Percentiles rank a stretch among this genome's conserved stretches.
phyloP scores from a whole-genome alignment of 805 yeast species.

The Candida railenensis region DNA sequence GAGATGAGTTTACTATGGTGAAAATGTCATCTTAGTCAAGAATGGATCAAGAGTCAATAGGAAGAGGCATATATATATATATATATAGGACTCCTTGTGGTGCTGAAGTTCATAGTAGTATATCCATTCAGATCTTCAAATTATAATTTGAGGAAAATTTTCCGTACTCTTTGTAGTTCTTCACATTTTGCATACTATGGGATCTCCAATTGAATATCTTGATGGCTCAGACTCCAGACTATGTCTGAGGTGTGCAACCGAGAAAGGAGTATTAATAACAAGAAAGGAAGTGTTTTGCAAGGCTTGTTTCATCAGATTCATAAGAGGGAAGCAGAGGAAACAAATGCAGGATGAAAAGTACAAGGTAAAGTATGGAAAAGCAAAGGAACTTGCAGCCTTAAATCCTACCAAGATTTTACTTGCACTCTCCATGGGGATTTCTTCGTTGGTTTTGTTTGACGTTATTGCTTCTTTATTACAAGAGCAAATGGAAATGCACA shows the following conservation, averaged over 20 bases:
- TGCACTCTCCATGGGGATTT: constrained; percentile 63
- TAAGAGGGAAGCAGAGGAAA: constrained; percentile 78
- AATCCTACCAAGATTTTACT: constrained; percentile 47
- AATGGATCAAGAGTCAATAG: too few species aligned
- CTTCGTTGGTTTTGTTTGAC: constrained; percentile 70
- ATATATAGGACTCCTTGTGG: too few species aligned
- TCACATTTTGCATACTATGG: not conserved
- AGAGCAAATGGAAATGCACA: constrained; percentile 61
- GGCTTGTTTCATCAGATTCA: constrained; percentile 67
- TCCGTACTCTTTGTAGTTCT: too few species aligned
- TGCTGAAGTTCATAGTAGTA: too few species aligned
- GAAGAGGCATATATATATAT: too few species aligned
- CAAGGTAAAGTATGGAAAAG: constrained; percentile 61
- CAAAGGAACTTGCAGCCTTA: constrained; percentile 13
- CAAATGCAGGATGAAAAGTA: constrained; percentile 70
- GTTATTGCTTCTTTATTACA: constrained; percentile 57
- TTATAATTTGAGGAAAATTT: too few species aligned
- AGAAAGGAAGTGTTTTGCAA: constrained; percentile 68
- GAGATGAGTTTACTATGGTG: not conserved
- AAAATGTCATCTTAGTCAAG: too few species aligned
- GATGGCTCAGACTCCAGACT: constrained; percentile 1
- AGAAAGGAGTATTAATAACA: constrained; percentile 43
- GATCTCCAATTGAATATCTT: constrained; percentile 10
- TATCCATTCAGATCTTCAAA: too few species aligned
- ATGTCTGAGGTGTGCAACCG: constrained; percentile 53